Evolutionary conservation across 768 basidiomycete species (phyloP), one percentile per base, ranked within the genome.

Genomic region (Stropharia rugosoannulata): DNA sequence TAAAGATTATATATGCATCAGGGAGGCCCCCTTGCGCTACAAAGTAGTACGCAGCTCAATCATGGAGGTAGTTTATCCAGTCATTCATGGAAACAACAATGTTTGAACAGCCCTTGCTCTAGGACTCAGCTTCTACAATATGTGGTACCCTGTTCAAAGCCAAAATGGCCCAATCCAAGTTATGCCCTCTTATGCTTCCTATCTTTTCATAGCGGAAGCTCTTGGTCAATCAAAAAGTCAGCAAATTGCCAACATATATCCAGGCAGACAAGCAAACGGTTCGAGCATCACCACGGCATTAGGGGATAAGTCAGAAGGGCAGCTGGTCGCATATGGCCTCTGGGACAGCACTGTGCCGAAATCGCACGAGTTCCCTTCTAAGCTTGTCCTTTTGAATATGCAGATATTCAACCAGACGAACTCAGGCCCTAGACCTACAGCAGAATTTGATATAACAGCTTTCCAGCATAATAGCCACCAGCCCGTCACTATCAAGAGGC

Each of bases 171-270:
- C 75, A 5, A 64, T 77, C 45, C 72, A 79, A 64, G 80, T 81
- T 5, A 80, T 82, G 66, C 81, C 80, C 1, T 72, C 79, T n/a
- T 82, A 82, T 52, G 74, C 73, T 4, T 70, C 80, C n/a, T 80
- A 81, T 54, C 66, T 82, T 10, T 81, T 81, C 57, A 67, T 82
- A 51, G 66, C 76, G 12, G 81, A 83, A 57, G 68, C 79, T 2
- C 68, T 82, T 16, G 78, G 75, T 1, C 64, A 64, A 29, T 82
- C 80, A 3, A 75, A 69, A 27, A 68, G 74, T 8, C 66, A 78
- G 10, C 74, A 68, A 35, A 75, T 80, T 11, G 67, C 79, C 25
- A 82, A 81, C 60, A 68, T 83, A 11, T 83, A 75, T 56, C 81
- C 80, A 2, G 80, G 80, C 11, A 68, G 79, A 59, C 79, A 82